These are phyloP conservation scores for Letharia columbiana DNA, from an alignment of 495 filamentous ascomycete species.

Conservation along the genomic window DNA sequence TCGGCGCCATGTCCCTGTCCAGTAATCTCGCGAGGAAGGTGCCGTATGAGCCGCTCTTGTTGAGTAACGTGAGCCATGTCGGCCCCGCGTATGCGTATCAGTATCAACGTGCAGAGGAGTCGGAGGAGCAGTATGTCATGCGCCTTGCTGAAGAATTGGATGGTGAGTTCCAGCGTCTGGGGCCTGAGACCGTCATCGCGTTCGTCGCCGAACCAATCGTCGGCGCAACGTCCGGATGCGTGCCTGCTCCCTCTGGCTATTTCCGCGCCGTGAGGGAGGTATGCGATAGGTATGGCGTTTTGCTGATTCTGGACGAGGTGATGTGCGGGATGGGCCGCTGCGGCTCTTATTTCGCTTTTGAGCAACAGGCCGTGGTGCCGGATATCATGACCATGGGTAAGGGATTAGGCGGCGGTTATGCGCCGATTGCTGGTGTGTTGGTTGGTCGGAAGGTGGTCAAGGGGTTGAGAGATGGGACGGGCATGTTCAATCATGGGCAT, in stretches of 20 bases:
- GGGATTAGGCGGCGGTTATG: conserved; percentile 57
- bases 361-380: conserved; percentile 52
- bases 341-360: conserved; percentile 61
- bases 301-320: conserved; percentile 67
- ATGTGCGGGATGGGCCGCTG: conserved; percentile 72
- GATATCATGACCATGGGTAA: conserved; percentile 68
- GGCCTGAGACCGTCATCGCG: conserved; percentile 62
- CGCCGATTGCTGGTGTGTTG: conserved; percentile 53
- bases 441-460: conserved; percentile 46
- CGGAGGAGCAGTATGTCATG: conserved; percentile 44
- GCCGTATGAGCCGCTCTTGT: conserved; percentile 59
- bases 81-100: conserved; percentile 63
- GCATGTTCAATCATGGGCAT: conserved; percentile 48
- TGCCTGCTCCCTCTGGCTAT: conserved; percentile 56
- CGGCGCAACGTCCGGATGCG: conserved; percentile 54
- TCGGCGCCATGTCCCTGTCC: conserved; percentile 55
- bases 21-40: conserved; percentile 54
- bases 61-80: conserved; percentile 52
- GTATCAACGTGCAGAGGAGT: conserved; percentile 40
- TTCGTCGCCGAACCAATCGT: conserved; percentile 66
- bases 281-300: conserved; percentile 55
- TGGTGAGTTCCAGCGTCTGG: conserved; percentile 61
- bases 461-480: conserved; percentile 46
- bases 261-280: conserved; percentile 53
- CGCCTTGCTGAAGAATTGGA: conserved; percentile 62